Conservation (phyloP, 306 rosid species). For the Trifolium subterraneum region DNA sequence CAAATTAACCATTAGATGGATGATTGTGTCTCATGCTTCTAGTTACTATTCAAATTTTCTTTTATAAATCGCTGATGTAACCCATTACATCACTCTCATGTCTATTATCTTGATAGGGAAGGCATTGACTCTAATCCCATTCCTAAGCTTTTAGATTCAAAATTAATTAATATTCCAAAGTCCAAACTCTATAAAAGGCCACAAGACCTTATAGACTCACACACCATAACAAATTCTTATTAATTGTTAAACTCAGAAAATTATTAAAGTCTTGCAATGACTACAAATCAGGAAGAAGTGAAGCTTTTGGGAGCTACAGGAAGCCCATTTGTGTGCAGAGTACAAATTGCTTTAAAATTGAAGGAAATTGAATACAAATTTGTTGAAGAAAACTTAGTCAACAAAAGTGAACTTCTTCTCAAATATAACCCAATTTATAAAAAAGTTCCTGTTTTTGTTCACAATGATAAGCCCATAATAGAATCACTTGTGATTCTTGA, state of each 20-base stretch:
- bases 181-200: conserved; percentile 2
- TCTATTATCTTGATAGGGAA: no score
- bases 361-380: conserved; percentile 59
- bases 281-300: conserved; percentile 41
- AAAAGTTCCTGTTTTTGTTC: conserved; percentile 51
- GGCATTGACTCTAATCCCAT: no score
- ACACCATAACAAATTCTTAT: not conserved
- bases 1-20: no score
- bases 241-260: not conserved
- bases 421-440: conserved; percentile 65
- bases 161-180: not conserved
- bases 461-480: not conserved
- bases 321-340: conserved; percentile 57
- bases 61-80: no score
- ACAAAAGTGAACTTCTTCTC: conserved; percentile 58
- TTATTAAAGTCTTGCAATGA: conserved; percentile 26
- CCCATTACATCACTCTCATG: no score
- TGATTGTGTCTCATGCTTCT: no score
- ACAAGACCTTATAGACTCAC: not conserved
- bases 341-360: conserved; percentile 55
- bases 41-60: no score
- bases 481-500: conserved; percentile 19
- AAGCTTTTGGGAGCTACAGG: conserved; percentile 44
- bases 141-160: not conserved
- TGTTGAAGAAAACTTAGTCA: conserved; percentile 44